Conservation (phyloP, 2,329 filamentous ascomycete genomes). For the Nemania serpens region DNA sequence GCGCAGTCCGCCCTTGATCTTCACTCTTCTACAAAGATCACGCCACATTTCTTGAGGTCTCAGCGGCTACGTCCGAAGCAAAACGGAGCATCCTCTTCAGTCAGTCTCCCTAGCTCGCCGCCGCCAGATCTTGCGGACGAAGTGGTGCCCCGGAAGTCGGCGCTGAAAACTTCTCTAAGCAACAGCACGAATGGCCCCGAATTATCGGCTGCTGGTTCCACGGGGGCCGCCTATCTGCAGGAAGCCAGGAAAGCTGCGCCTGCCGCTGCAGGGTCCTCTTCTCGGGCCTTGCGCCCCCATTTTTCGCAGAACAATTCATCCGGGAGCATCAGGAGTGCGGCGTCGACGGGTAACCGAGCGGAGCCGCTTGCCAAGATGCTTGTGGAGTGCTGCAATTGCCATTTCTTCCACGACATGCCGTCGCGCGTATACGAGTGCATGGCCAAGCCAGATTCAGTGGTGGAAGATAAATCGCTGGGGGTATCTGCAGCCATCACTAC, state of each 20-base stretch:
- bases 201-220: constrained; percentile 30
- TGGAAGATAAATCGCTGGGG: constrained; percentile 56
- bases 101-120: constrained; percentile 38
- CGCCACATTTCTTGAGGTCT: constrained; percentile 46
- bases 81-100: constrained; percentile 30
- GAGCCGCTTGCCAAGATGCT: constrained; percentile 65
- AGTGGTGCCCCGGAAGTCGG: constrained; percentile 35
- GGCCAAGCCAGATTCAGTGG: constrained; percentile 60
- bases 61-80: constrained; percentile 44
- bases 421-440: constrained; percentile 67
- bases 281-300: constrained; percentile 37
- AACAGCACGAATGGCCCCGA: constrained; percentile 35
- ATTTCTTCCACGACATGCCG: constrained; percentile 69
- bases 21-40: constrained; percentile 38
- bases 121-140: constrained; percentile 35
- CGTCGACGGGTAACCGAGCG: constrained; percentile 25
- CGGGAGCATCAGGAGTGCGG: constrained; percentile 30
- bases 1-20: constrained; percentile 40
- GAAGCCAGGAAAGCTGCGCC: constrained; percentile 44
- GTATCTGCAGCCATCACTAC: constrained; percentile 63
- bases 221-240: constrained; percentile 43
- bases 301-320: constrained; percentile 35
- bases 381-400: constrained; percentile 67
- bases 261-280: constrained; percentile 30
- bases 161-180: constrained; percentile 36